phyloP scores from a whole-genome alignment of 1,284 basidiomycete genomes.

The Ustilago bromivora region DNA sequence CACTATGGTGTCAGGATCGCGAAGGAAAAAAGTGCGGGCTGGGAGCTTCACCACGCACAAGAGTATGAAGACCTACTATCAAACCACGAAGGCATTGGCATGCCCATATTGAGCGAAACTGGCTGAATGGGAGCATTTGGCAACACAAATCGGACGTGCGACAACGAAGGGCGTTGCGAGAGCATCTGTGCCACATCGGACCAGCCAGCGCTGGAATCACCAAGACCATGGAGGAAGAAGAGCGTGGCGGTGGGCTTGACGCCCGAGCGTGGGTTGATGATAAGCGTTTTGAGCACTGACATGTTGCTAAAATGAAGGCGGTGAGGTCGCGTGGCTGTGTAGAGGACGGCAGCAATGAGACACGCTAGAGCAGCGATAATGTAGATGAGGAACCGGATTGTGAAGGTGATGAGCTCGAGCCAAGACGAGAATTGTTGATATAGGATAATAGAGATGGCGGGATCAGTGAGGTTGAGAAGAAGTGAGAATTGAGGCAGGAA shows the following conservation, averaged over 20 bases:
- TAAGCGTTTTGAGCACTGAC: constrained; percentile 64
- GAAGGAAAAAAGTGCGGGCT: neutral
- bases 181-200: constrained; percentile 67
- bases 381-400: constrained; percentile 7
- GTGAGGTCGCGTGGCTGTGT: neutral
- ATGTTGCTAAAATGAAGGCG: constrained; percentile 20
- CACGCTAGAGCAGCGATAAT: constrained; percentile 13
- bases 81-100: constrained; percentile 69
- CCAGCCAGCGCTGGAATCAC: constrained; percentile 67
- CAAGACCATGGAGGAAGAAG: constrained; percentile 67
- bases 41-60: constrained; percentile 43
- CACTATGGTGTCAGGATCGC: neutral
- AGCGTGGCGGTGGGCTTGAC: constrained; percentile 63
- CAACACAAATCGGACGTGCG: constrained; percentile 67
- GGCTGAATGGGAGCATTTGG: constrained; percentile 68
- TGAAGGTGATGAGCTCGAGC: constrained; percentile 2
- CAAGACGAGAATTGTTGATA: neutral
- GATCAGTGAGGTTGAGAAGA: neutral
- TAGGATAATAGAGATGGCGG: neutral
- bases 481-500: neutral
- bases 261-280: constrained; percentile 62
- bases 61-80: constrained; percentile 64
- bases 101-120: constrained; percentile 67
- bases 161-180: constrained; percentile 59
- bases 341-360: constrained; percentile 16